Conservation (phyloP, 2,329 filamentous ascomycete genomes). For the Fusarium redolens region DNA sequence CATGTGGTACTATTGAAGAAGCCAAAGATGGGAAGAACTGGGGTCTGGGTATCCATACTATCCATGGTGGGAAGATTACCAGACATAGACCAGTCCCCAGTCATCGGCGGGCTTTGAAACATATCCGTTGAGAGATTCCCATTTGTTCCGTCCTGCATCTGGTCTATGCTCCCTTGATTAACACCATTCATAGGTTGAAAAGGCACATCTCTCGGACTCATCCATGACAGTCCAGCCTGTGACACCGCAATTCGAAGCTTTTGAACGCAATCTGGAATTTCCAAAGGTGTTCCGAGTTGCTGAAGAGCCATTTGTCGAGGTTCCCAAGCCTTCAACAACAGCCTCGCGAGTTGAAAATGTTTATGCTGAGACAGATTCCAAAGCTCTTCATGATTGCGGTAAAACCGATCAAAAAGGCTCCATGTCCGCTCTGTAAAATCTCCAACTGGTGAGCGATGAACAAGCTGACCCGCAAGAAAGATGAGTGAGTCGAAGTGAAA, state of each 20-base stretch:
- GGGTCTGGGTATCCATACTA: neutral
- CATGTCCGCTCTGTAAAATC: constrained; percentile 4
- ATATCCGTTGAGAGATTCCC: neutral
- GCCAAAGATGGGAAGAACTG: constrained; percentile 8
- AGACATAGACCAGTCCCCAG: neutral
- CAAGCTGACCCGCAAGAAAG: neutral
- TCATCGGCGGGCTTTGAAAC: neutral
- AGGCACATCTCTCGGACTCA: neutral
- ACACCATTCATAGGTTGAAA: neutral
- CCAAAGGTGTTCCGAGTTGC: neutral
- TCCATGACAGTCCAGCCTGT: neutral
- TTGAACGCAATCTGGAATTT: neutral
- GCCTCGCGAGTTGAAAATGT: neutral
- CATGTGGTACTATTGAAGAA: constrained; percentile 3
- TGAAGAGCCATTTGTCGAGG: neutral
- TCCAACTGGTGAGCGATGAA: neutral
- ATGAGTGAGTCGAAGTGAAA: constrained; percentile 9
- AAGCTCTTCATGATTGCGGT: neutral
- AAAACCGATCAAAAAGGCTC: constrained; percentile 2
- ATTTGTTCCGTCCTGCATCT: neutral
- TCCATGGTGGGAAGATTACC: neutral
- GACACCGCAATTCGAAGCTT: neutral
- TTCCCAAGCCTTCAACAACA: constrained; percentile 4
- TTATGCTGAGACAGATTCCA: neutral
- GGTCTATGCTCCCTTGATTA: neutral